Percentiles rank a stretch among this genome's conserved stretches.
Evolutionary conservation across 768 basidiomycete genomes (phyloP).

Genomic region (Lentinula sp.): DNA sequence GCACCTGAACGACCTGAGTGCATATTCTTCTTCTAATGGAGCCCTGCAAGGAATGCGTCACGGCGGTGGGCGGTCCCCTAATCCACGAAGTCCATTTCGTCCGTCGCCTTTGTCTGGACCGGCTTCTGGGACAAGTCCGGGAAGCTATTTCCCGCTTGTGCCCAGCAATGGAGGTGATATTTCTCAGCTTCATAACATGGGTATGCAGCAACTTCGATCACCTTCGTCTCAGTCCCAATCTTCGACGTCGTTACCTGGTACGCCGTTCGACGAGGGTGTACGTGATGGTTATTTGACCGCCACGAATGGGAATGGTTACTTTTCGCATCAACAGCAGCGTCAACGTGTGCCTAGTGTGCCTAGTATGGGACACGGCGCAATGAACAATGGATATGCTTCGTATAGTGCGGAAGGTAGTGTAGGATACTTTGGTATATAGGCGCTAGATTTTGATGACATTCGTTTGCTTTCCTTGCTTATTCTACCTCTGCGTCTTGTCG

Average conservation of each 20-base stretch:
- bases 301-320: conserved; percentile 42
- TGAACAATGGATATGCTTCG: conserved; percentile 69
- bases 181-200: background rate
- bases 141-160: background rate
- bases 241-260: conserved; percentile 32
- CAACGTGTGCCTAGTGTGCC: conserved; percentile 34
- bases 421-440: background rate
- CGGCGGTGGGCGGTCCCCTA: background rate
- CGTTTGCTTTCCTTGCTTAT: too few relatives aligned
- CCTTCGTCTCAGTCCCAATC: conserved; percentile 18
- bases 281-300: conserved; percentile 28
- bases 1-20: background rate
- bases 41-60: background rate
- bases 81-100: background rate
- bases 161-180: background rate
- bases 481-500: too few relatives aligned
- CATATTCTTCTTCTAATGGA: background rate
- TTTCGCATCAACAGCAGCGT: conserved; percentile 17
- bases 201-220: conserved; percentile 11
- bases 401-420: background rate
- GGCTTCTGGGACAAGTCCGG: background rate
- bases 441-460: background rate
- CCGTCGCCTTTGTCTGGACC: background rate
- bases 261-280: conserved; percentile 15
- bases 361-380: conserved; percentile 68